phyloP scores from a whole-genome alignment of 192 early-diverging fungal genomes.

The Rhizoclosmatium sp. region DNA sequence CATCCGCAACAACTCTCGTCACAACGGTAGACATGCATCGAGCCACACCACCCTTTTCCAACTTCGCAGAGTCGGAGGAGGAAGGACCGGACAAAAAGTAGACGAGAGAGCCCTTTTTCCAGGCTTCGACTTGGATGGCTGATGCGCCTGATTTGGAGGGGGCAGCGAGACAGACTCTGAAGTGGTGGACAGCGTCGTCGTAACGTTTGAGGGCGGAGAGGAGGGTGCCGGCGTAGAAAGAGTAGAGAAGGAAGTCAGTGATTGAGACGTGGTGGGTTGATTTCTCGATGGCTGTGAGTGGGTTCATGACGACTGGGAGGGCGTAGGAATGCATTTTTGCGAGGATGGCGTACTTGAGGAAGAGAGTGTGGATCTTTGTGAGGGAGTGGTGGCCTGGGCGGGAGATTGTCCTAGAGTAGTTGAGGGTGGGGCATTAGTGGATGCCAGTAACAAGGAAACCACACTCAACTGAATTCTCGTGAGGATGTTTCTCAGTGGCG shows the following conservation, averaged over 20 bases:
- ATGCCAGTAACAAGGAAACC: too few relatives aligned
- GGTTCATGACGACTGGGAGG: slow-evolving; percentile 30
- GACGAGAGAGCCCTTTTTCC: slow-evolving; percentile 73
- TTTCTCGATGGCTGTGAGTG: background rate
- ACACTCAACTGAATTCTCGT: too few relatives aligned
- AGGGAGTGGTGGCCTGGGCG: background rate
- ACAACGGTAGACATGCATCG: background rate
- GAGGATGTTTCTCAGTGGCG: too few relatives aligned
- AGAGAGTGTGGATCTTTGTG: slow-evolving; percentile 42
- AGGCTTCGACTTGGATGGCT: slow-evolving; percentile 78
- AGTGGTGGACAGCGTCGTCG: slow-evolving; percentile 68
- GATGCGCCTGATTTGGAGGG: slow-evolving; percentile 64
- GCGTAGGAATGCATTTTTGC: slow-evolving; percentile 46
- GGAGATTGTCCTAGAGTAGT: too few relatives aligned
- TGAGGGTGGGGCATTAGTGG: too few relatives aligned
- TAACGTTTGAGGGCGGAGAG: slow-evolving; percentile 71
- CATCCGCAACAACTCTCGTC: too few relatives aligned
- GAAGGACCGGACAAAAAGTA: slow-evolving; percentile 59
- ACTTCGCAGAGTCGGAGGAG: background rate
- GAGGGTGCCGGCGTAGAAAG: slow-evolving; percentile 83
- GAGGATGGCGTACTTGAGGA: slow-evolving; percentile 40
- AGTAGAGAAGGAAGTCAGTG: slow-evolving; percentile 73
- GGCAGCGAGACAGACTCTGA: slow-evolving; percentile 67
- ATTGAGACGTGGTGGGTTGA: slow-evolving; percentile 23
- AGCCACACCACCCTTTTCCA: slow-evolving; percentile 15